Evolutionary conservation across 2,329 filamentous ascomycete species (phyloP), one percentile per base, ranked within the genome.

Genomic region (Aschersonia sp.): DNA sequence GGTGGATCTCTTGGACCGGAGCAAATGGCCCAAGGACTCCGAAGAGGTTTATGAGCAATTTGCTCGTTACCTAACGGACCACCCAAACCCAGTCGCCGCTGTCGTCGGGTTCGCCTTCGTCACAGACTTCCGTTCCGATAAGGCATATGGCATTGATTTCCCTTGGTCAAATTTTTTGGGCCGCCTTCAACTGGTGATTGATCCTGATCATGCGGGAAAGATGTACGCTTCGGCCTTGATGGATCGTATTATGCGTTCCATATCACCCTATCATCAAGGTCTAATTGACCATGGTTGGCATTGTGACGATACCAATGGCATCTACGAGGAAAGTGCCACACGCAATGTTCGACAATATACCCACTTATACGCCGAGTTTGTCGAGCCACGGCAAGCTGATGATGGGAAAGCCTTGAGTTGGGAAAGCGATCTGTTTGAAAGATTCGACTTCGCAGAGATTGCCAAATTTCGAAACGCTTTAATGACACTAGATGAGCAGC

Each of bases 151-250:
- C 22, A 22, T 22, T 22, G 22, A 22, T 22, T 22, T 22, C 22
- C 22, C 22, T 22, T 22, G 22, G 22, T 73, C 72, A 11, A 70
- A 75, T 5, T 76, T 68, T 47, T 72, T 75, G 0, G 79, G 74
- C 8, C 76, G 78, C 46, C 58, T 87, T 9, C 75, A 80, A 6
- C 54, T 89, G 2, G 80, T 78, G 47, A 79, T 89, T 1, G 69
- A 78, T 48, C 71, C 69, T 0, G 61, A 73, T 0, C 71, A 73
- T 54, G 70, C 74, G n/a, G 68, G 68, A 9, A 72, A 78, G 48
- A 72, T 79, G 1, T 68, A 89, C 44, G 87, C 82, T 2, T 76
- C 73, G 5, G 82, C 79, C 30, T 69, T 94, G 1, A 59, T 94
- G 6, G 83, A 90, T 58, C 72, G 76, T 46, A 62, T 90, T 7